Percentiles rank a stretch among this genome's conserved stretches.
Evolutionary conservation across 306 rosid species (phyloP).

Genomic region (Arachis stenosperma): DNA sequence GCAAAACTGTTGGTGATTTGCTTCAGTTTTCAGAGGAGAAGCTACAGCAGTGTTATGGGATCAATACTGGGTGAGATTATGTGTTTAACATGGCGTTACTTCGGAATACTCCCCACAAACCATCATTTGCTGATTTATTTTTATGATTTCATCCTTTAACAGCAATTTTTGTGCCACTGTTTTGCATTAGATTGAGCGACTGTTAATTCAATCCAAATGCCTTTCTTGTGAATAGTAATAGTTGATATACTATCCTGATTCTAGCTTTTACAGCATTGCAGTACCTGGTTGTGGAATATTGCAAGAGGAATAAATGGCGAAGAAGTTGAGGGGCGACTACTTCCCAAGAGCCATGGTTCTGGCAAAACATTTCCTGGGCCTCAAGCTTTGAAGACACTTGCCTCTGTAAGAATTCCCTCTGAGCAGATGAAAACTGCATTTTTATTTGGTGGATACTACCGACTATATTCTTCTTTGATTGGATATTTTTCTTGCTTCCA

Average conservation of each 20-base stretch:
- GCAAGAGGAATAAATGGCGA: constrained; percentile 91
- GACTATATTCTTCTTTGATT: constrained; percentile 3
- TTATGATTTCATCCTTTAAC: constrained; percentile 14
- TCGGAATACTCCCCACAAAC: no score
- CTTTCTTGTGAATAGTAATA: constrained; percentile 16
- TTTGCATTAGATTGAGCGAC: constrained; percentile 3
- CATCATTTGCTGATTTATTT: constrained; percentile 3
- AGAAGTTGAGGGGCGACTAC: constrained; percentile 89
- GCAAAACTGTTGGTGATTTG: constrained; percentile 81
- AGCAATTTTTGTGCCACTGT: constrained; percentile 8
- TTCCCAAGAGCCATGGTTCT: constrained; percentile 97
- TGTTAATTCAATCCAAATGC: not conserved
- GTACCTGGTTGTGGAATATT: constrained; percentile 97
- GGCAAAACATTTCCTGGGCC: constrained; percentile 98
- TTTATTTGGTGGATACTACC: constrained; percentile 15
- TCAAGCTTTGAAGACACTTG: constrained; percentile 73
- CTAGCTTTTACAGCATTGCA: constrained; percentile 50
- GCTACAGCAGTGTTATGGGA: constrained; percentile 83
- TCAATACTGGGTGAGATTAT: constrained; percentile 76
- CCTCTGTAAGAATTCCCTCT: constrained; percentile 60
- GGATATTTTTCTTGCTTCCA: constrained; percentile 26
- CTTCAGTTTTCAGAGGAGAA: constrained; percentile 83
- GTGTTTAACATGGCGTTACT: constrained; percentile 29
- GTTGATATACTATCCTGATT: constrained; percentile 40
- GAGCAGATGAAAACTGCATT: constrained; percentile 19